Evolutionary conservation across 2,329 filamentous ascomycete species (phyloP), one percentile per base, ranked within the genome.

Genomic region (Acephala macrosclerotiorum): DNA sequence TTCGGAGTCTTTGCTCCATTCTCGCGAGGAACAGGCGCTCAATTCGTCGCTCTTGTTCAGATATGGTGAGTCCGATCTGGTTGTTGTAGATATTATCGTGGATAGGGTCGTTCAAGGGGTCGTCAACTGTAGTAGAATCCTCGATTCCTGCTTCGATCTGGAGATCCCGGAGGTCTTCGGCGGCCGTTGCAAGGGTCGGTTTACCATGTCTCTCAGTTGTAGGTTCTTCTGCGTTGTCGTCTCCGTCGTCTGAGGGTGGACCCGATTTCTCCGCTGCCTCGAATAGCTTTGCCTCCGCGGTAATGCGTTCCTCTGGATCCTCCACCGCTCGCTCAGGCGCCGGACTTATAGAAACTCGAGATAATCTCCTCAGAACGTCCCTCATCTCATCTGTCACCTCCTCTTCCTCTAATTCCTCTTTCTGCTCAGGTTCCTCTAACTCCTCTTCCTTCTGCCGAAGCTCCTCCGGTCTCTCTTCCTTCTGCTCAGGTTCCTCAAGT

Each of bases 1-100:
- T 83, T 65, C 80, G 79, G n/a, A 89, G 77, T 0, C 80, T 79
- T 68, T 83, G 84, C 71, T 78, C 83, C 81, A 89, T 86, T 61
- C 83, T 80, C 18, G 40, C 40, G 1, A 42, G 40, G 18, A 42
- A 16, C 3, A 40, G 36, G 14, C 84, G 75, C 57, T 86, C 81
- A 1, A 72, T 12, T 42, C 61, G 64, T 58, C 69, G 63, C 42
- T 74, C 70, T n/a, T 64, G 58, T 76, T 79, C 65, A 78, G 76
- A 60, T 16, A 65, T 36, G 11, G 70, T 69, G 16, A 75, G 67
- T 14, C 66, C 62, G 1, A 69, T 72, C 3, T 64, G 58, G 55
- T 73, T 68, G 55, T 74, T 68, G 25, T 69, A 66, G 38, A 70
- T 68, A 16, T 68, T 65, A 20, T 71, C 69, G 8, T 69, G 22